Percentiles rank a stretch among this genome's conserved stretches.
phyloP scores from a whole-genome alignment of 495 filamentous ascomycete genomes.

The Penicillium soppii region DNA sequence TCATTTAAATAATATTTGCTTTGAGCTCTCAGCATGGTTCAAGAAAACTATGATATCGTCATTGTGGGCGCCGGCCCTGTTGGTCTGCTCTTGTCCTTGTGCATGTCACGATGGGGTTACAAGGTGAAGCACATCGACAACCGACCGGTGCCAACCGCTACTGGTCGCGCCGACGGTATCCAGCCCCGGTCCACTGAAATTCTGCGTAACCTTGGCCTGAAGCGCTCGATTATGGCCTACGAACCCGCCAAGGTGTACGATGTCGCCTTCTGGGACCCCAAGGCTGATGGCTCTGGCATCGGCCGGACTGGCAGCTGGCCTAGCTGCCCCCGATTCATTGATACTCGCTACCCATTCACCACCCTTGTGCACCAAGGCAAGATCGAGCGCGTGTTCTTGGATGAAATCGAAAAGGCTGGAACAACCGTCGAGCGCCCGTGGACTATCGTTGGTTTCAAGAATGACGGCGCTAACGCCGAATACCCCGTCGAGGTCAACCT shows the following conservation, averaged over 20 bases:
- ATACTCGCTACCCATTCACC: slow-evolving; percentile 66
- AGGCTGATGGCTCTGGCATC: slow-evolving; percentile 50
- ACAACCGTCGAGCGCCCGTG: slow-evolving; percentile 59
- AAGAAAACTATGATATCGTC: slow-evolving; percentile 67
- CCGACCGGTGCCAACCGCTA: slow-evolving; percentile 59
- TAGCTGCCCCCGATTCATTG: slow-evolving; percentile 63
- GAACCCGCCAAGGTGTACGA: slow-evolving; percentile 66
- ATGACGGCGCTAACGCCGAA: slow-evolving; percentile 51
- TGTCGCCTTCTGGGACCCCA: slow-evolving; percentile 66
- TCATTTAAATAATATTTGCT: not conserved
- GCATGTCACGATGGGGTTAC: slow-evolving; percentile 68
- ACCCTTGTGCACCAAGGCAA: slow-evolving; percentile 64
- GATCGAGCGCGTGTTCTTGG: slow-evolving; percentile 64
- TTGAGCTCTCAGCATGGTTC: slow-evolving; percentile 33
- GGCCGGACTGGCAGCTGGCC: slow-evolving; percentile 61
- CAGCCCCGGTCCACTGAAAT: slow-evolving; percentile 70
- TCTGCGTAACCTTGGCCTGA: slow-evolving; percentile 63
- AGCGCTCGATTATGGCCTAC: slow-evolving; percentile 63
- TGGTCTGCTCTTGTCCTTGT: slow-evolving; percentile 81
- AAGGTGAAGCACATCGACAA: slow-evolving; percentile 70
- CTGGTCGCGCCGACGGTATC: slow-evolving; percentile 75
- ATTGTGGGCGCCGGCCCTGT: slow-evolving; percentile 90
- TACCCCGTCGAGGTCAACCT: slow-evolving; percentile 69
- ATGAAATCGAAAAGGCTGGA: slow-evolving; percentile 60
- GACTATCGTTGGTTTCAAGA: slow-evolving; percentile 61